Percentiles rank a stretch among this genome's conserved stretches.
phyloP scores from a whole-genome alignment of 192 early-diverging fungal genomes.

The Blastocladiella britannica region DNA sequence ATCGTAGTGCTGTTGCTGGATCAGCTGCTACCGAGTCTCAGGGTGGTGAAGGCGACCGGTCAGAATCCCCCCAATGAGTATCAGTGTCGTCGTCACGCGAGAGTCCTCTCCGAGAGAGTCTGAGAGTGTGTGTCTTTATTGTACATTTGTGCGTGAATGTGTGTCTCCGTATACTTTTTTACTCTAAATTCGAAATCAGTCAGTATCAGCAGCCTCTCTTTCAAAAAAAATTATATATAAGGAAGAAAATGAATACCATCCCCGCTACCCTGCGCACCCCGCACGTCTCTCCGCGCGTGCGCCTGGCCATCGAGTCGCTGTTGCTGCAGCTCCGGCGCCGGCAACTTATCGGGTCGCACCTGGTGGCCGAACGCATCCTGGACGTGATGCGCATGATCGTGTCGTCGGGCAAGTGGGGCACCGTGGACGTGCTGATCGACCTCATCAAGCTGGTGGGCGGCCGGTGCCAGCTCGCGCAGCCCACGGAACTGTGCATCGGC shows the following conservation, averaged over 20 bases:
- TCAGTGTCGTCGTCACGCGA: too few species aligned
- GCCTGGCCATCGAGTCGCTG: neutral
- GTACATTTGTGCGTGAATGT: too few species aligned
- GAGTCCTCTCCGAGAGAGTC: too few species aligned
- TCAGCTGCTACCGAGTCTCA: too few species aligned
- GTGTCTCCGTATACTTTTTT: too few species aligned
- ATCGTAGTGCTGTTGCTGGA: too few species aligned
- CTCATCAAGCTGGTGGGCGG: constrained; percentile 47
- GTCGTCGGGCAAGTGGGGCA: constrained; percentile 47
- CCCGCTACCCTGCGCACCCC: neutral
- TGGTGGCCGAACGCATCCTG: constrained; percentile 47
- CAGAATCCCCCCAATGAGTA: too few species aligned
- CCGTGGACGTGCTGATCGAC: constrained; percentile 32
- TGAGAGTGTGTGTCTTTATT: too few species aligned
- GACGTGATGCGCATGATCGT: constrained; percentile 55
- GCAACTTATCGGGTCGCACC: constrained; percentile 43
- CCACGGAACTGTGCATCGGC: constrained; percentile 62
- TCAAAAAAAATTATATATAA: too few species aligned
- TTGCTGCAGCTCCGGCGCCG: neutral
- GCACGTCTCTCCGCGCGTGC: neutral
- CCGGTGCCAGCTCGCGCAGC: constrained; percentile 51
- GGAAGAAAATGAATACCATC: neutral
- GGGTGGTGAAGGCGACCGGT: too few species aligned
- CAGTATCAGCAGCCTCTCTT: too few species aligned
- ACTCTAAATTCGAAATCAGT: too few species aligned